phyloP scores from a whole-genome alignment of 2,329 filamentous ascomycete genomes.

The Diaporthe sp. region DNA sequence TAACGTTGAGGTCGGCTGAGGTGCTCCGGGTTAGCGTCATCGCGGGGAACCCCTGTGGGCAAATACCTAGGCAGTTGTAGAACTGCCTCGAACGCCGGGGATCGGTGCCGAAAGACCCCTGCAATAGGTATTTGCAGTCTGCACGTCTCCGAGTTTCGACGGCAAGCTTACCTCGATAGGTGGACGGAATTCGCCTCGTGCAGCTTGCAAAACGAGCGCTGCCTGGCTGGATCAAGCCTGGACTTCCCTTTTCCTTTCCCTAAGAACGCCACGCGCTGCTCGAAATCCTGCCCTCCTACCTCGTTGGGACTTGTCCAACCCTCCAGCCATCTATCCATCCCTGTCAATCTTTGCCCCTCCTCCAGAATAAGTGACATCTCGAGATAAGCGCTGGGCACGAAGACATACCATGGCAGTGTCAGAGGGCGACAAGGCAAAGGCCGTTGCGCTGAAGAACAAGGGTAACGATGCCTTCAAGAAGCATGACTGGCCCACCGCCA shows the following conservation, averaged over 20 bases:
- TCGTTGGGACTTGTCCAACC: slow-evolving; percentile 17
- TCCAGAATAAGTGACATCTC: background rate
- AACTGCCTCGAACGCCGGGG: slow-evolving; percentile 22
- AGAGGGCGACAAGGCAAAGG: slow-evolving; percentile 74
- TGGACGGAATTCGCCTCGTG: slow-evolving; percentile 17
- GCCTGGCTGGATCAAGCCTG: slow-evolving; percentile 19
- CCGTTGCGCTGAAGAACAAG: slow-evolving; percentile 87
- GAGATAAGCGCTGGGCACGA: slow-evolving; percentile 12
- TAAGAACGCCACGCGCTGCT: slow-evolving; percentile 12
- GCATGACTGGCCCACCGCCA: slow-evolving; percentile 86
- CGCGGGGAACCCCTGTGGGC: slow-evolving; percentile 12
- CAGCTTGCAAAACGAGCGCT: slow-evolving; percentile 13
- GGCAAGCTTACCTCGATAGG: slow-evolving; percentile 23
- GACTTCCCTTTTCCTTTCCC: background rate
- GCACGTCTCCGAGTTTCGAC: slow-evolving; percentile 18
- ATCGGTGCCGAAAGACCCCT: slow-evolving; percentile 23
- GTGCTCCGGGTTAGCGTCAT: slow-evolving; percentile 3
- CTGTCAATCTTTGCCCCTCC: slow-evolving; percentile 18
- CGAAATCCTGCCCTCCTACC: background rate
- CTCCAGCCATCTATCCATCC: slow-evolving; percentile 9
- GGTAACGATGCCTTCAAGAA: slow-evolving; percentile 92
- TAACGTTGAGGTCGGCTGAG: background rate
- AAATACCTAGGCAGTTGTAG: background rate
- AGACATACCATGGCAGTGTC: slow-evolving; percentile 37
- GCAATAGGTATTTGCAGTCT: slow-evolving; percentile 21